Percentiles rank a stretch among this genome's conserved stretches.
Conservation (phyloP, 2,329 filamentous ascomycete species). For the Penicillium griseofulvum region DNA sequence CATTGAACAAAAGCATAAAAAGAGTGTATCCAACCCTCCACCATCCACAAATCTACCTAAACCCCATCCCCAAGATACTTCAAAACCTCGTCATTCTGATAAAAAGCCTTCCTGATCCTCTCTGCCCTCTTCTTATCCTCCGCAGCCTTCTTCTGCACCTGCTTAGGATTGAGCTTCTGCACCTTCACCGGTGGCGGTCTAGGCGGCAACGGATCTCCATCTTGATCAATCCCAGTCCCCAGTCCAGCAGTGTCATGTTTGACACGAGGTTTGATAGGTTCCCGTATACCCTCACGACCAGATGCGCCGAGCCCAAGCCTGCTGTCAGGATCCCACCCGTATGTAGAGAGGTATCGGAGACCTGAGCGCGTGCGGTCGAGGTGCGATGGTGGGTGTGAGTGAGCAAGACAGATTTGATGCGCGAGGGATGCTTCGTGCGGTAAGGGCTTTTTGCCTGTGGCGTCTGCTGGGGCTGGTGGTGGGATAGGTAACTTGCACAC, state of each 20-base stretch:
- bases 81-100: slow-evolving; percentile 71
- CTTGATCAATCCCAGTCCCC: slow-evolving; percentile 50
- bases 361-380: slow-evolving; percentile 58
- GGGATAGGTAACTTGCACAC: slow-evolving; percentile 58
- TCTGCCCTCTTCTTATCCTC: slow-evolving; percentile 63
- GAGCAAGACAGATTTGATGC: slow-evolving; percentile 57
- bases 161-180: slow-evolving; percentile 65
- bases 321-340: slow-evolving; percentile 61
- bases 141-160: slow-evolving; percentile 60
- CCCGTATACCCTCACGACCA: slow-evolving; percentile 67
- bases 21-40: neutral
- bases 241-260: slow-evolving; percentile 77
- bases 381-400: slow-evolving; percentile 57
- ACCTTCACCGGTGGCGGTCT: slow-evolving; percentile 42
- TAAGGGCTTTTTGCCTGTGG: neutral
- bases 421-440: slow-evolving; percentile 53
- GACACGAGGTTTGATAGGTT: slow-evolving; percentile 68
- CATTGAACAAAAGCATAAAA: neutral
- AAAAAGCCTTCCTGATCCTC: slow-evolving; percentile 68
- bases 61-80: slow-evolving; percentile 60
- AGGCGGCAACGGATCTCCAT: slow-evolving; percentile 24
- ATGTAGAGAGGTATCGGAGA: slow-evolving; percentile 54
- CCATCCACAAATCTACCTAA: neutral
- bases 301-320: slow-evolving; percentile 67
- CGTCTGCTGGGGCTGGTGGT: slow-evolving; percentile 22